These are phyloP conservation scores for Metschnikowia corniflorae DNA, from an alignment of 805 yeast genomes.

Conservation along the genomic window DNA sequence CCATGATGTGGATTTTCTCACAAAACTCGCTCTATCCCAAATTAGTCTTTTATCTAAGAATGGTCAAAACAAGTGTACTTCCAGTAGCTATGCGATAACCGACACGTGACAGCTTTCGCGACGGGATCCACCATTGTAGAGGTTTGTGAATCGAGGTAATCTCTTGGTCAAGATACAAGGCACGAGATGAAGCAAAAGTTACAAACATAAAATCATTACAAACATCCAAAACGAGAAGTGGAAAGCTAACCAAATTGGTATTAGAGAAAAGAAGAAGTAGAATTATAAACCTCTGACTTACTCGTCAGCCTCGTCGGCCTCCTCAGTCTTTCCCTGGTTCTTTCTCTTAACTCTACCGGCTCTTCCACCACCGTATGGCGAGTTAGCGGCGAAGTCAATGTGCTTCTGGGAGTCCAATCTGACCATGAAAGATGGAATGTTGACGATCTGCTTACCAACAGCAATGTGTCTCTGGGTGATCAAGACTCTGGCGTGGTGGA, in stretches of 20 bases:
- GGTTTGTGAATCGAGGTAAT: too few relatives aligned
- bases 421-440: constrained; percentile 98
- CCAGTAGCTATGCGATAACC: too few relatives aligned
- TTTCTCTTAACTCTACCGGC: constrained; percentile 99
- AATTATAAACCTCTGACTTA: constrained; percentile 38
- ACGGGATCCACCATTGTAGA: too few relatives aligned
- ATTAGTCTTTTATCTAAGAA: too few relatives aligned
- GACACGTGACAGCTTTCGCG: too few relatives aligned
- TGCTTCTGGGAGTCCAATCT: constrained; percentile 99
- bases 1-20: too few relatives aligned
- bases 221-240: constrained; percentile 4
- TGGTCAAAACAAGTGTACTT: too few relatives aligned
- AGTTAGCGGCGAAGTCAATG: constrained; percentile 98
- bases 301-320: constrained; percentile 73
- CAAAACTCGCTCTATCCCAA: too few relatives aligned
- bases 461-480: constrained; percentile 99
- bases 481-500: constrained; percentile 99
- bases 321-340: constrained; percentile 54
- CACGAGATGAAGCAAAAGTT: too few relatives aligned
- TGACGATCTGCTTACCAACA: constrained; percentile 99
- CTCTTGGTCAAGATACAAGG: too few relatives aligned
- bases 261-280: constrained; percentile 14
- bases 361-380: constrained; percentile 99
- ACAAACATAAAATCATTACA: too few relatives aligned
- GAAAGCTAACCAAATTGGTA: constrained; percentile 18